Conservation (phyloP, 2,329 filamentous ascomycete genomes). For the Penicillium hordei region DNA sequence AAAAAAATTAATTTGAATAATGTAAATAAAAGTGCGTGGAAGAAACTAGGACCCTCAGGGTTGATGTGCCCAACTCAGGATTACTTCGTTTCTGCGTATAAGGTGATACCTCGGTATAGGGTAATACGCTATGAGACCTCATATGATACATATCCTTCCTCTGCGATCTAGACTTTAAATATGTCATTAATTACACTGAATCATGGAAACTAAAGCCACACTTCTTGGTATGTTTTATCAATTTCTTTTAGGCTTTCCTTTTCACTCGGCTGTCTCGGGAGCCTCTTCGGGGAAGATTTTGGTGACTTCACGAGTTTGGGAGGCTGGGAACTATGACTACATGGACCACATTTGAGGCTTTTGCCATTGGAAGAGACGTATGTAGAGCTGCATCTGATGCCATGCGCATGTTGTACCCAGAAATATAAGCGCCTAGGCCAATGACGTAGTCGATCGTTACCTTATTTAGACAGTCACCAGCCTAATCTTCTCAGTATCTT, state of each 20-base stretch:
- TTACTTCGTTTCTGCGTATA: neutral
- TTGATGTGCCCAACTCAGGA: neutral
- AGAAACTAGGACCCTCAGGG: neutral
- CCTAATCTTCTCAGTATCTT: neutral
- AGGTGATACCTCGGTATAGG: neutral
- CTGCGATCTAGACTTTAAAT: neutral
- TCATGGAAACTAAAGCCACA: neutral
- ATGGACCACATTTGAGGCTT: neutral
- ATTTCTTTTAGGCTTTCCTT: neutral
- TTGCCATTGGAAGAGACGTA: neutral
- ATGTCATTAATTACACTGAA: neutral
- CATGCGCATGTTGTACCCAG: neutral
- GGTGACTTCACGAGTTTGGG: neutral
- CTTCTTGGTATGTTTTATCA: neutral
- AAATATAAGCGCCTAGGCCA: neutral
- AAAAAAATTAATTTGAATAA: neutral
- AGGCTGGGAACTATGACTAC: neutral
- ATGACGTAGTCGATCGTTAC: constrained; percentile 27
- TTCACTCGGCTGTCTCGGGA: constrained; percentile 21
- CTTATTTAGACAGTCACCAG: constrained; percentile 6
- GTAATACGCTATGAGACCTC: neutral
- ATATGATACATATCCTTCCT: too few relatives aligned
- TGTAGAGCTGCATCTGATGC: neutral
- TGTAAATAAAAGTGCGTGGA: constrained; percentile 2
- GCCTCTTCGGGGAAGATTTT: neutral